phyloP scores from a whole-genome alignment of 2,329 filamentous ascomycete genomes.

The Dactylellina cionopaga region DNA sequence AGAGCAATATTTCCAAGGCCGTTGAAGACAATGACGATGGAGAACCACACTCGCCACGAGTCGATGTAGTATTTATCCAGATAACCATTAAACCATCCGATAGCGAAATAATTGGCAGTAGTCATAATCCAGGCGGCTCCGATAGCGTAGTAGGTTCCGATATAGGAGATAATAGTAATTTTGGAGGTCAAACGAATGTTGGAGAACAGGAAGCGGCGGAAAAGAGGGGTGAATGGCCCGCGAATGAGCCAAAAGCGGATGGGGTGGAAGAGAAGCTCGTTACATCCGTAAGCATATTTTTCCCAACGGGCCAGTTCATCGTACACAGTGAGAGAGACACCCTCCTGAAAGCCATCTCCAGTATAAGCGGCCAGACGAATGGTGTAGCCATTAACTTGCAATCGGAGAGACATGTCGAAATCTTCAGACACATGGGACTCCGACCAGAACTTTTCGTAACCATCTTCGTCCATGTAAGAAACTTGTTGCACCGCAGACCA shows the following conservation, averaged over 20 bases:
- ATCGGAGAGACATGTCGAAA: conserved; percentile 81
- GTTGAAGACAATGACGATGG: conserved; percentile 81
- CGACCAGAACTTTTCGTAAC: conserved; percentile 83
- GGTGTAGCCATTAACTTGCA: conserved; percentile 77
- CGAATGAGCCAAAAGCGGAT: conserved; percentile 76
- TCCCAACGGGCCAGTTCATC: conserved; percentile 87
- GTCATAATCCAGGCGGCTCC: conserved; percentile 80
- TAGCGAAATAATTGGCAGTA: conserved; percentile 76
- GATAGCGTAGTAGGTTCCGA: conserved; percentile 83
- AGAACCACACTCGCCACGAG: conserved; percentile 82
- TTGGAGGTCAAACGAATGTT: conserved; percentile 80
- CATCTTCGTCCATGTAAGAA: conserved; percentile 74
- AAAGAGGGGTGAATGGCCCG: conserved; percentile 82
- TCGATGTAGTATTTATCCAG: conserved; percentile 84
- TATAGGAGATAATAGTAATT: conserved; percentile 78
- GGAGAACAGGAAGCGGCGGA: conserved; percentile 77
- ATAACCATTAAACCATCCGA: conserved; percentile 79
- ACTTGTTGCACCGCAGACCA: conserved; percentile 81
- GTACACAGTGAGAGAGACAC: conserved; percentile 84
- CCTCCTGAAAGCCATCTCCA: conserved; percentile 81
- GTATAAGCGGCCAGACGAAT: conserved; percentile 78
- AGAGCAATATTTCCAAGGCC: conserved; percentile 77
- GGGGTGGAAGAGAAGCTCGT: conserved; percentile 82
- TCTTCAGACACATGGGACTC: conserved; percentile 83
- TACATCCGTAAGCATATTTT: conserved; percentile 86